Evolutionary conservation across 2,329 filamentous ascomycete species (phyloP).

Genomic region (Penicillium janthinellum): DNA sequence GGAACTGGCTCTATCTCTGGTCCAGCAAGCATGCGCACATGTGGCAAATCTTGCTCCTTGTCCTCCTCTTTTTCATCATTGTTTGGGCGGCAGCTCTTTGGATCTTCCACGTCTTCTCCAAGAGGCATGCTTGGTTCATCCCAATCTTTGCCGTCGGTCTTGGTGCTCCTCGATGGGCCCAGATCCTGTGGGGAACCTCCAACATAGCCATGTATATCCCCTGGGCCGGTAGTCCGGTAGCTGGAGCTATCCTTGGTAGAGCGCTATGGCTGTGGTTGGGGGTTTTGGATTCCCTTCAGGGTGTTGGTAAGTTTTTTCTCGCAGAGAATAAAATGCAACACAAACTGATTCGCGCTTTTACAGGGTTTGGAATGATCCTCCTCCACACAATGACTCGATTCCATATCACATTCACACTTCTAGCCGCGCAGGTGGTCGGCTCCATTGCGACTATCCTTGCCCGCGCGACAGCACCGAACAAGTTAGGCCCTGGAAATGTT

Average conservation of each 20-base stretch:
- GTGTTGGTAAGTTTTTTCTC: constrained; percentile 51
- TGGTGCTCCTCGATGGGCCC: constrained; percentile 64
- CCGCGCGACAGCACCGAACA: constrained; percentile 61
- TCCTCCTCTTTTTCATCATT: constrained; percentile 52
- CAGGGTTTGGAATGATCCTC: constrained; percentile 63
- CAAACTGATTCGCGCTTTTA: not conserved
- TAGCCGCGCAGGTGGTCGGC: constrained; percentile 63
- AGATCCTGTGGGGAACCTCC: constrained; percentile 67
- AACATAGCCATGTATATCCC: constrained; percentile 63
- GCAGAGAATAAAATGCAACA: not conserved
- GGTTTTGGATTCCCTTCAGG: constrained; percentile 65
- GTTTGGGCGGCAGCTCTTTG: constrained; percentile 63
- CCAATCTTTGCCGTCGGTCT: constrained; percentile 69
- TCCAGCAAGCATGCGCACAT: constrained; percentile 53
- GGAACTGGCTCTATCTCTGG: constrained; percentile 59
- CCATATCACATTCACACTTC: constrained; percentile 64
- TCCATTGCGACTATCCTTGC: constrained; percentile 64
- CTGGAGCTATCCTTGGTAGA: constrained; percentile 59
- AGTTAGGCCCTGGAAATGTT: constrained; percentile 59
- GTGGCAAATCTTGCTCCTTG: constrained; percentile 61
- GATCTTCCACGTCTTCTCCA: constrained; percentile 50
- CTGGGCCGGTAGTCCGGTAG: constrained; percentile 56
- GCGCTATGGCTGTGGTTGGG: constrained; percentile 69
- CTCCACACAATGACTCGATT: constrained; percentile 65
- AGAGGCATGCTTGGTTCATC: constrained; percentile 65